These are phyloP conservation scores for Suhomyces xylopsoci DNA, from an alignment of 805 yeast species.

Conservation along the genomic window DNA sequence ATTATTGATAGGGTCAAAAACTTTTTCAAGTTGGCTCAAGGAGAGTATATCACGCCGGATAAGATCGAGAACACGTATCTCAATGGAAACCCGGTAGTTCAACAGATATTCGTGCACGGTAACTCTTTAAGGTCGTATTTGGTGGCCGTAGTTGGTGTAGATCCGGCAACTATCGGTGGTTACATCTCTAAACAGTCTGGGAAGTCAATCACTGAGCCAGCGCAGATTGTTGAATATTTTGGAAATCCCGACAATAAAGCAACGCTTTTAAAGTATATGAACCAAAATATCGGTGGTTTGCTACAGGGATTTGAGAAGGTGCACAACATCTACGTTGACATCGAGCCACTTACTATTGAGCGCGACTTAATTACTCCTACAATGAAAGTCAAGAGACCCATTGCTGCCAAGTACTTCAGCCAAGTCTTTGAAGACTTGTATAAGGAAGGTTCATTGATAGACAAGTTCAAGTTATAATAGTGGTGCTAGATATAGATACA, in stretches of 20 bases:
- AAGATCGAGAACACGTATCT: slow-evolving; percentile 26
- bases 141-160: slow-evolving; percentile 25
- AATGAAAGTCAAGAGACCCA: slow-evolving; percentile 50
- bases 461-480: slow-evolving; percentile 8
- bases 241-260: slow-evolving; percentile 16
- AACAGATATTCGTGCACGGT: slow-evolving; percentile 22
- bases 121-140: slow-evolving; percentile 19
- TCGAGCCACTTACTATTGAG: slow-evolving; percentile 25
- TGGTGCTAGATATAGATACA: not conserved
- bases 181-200: not conserved
- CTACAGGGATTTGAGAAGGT: slow-evolving; percentile 23
- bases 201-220: not conserved
- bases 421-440: slow-evolving; percentile 43
- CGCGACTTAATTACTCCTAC: slow-evolving; percentile 28
- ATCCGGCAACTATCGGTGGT: slow-evolving; percentile 11
- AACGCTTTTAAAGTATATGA: slow-evolving; percentile 13
- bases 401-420: slow-evolving; percentile 44
- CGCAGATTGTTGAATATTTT: not conserved
- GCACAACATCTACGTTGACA: slow-evolving; percentile 23
- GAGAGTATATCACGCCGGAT: slow-evolving; percentile 31
- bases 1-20: slow-evolving; percentile 31
- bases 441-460: slow-evolving; percentile 37
- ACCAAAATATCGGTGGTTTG: slow-evolving; percentile 12
- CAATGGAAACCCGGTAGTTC: slow-evolving; percentile 14
- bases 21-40: slow-evolving; percentile 31